Conservation (phyloP, 2,329 filamentous ascomycete species). For the Alternaria consortialis region DNA sequence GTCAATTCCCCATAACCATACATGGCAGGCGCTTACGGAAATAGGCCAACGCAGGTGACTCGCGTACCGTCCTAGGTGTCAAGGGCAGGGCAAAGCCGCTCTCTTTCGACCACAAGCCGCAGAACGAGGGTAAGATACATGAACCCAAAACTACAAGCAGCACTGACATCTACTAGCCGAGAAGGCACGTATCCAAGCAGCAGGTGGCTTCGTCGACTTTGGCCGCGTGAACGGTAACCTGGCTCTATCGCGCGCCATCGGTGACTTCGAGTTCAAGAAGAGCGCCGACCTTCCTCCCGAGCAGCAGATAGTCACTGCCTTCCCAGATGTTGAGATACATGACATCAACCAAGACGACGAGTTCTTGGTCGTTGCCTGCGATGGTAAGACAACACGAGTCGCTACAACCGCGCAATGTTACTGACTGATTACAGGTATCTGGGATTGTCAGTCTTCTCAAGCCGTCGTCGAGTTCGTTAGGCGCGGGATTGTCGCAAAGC, state of each 20-base stretch:
- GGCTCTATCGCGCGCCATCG: conserved; percentile 94
- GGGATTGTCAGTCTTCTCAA: conserved; percentile 99
- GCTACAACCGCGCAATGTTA: not conserved
- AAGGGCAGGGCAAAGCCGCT: conserved; percentile 97
- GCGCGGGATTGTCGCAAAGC: conserved; percentile 94
- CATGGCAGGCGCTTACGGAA: conserved; percentile 24
- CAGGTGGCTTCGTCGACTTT: conserved; percentile 97
- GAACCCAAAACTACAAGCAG: not conserved
- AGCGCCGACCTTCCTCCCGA: conserved; percentile 96
- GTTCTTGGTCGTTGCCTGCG: conserved; percentile 66
- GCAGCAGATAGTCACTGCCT: conserved; percentile 97
- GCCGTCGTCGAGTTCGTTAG: conserved; percentile 96
- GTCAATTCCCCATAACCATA: conserved; percentile 53
- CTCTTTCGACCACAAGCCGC: conserved; percentile 99
- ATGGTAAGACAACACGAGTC: conserved; percentile 45
- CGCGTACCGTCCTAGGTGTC: conserved; percentile 90
- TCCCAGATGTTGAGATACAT: conserved; percentile 91
- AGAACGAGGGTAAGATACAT: conserved; percentile 80
- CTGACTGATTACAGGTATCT: conserved; percentile 75
- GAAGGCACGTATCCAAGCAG: conserved; percentile 93
- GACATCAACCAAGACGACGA: conserved; percentile 93
- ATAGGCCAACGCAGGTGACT: conserved; percentile 96
- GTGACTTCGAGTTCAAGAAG: conserved; percentile 99
- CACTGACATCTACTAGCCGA: conserved; percentile 69
- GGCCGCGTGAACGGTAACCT: conserved; percentile 98